phyloP scores from a whole-genome alignment of 2,329 filamentous ascomycete species.

The Monosporascus sp. region DNA sequence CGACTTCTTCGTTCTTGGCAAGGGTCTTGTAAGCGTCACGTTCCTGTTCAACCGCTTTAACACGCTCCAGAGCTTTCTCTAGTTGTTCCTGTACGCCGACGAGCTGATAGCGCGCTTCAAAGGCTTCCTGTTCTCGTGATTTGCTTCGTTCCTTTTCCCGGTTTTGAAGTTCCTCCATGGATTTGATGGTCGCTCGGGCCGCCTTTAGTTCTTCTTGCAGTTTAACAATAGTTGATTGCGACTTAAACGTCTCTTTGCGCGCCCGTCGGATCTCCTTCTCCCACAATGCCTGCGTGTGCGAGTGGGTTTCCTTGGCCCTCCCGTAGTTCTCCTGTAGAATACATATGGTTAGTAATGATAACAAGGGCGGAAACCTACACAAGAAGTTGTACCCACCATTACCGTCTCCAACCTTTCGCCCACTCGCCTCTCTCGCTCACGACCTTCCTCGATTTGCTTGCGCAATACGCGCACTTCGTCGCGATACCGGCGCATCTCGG shows the following conservation, averaged over 20 bases:
- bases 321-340: slow-evolving; percentile 59
- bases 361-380: neutral
- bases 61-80: slow-evolving; percentile 54
- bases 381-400: slow-evolving; percentile 50
- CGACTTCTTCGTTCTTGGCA: slow-evolving; percentile 67
- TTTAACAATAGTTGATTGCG: slow-evolving; percentile 64
- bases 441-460: slow-evolving; percentile 58
- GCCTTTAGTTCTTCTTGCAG: slow-evolving; percentile 69
- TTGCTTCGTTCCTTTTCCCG: slow-evolving; percentile 58
- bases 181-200: slow-evolving; percentile 47
- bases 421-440: slow-evolving; percentile 60
- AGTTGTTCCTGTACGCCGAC: slow-evolving; percentile 63
- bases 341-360: slow-evolving; percentile 4
- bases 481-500: slow-evolving; percentile 57
- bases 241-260: slow-evolving; percentile 69
- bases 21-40: slow-evolving; percentile 68
- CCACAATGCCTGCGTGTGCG: slow-evolving; percentile 62
- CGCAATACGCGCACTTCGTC: slow-evolving; percentile 55
- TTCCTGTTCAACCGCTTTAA: slow-evolving; percentile 66
- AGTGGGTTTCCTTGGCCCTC: slow-evolving; percentile 63
- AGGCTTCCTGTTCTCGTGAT: slow-evolving; percentile 63
- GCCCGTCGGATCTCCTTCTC: slow-evolving; percentile 68
- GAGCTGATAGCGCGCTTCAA: slow-evolving; percentile 60
- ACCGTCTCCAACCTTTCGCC: slow-evolving; percentile 62
- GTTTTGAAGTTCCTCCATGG: slow-evolving; percentile 54